A percentile compares a stretch with the other conserved stretches of the same genome.
These are phyloP conservation scores for Hordeum pubiflorum DNA, from an alignment of 202 grass and related monocot genomes.

Conservation along the genomic window DNA sequence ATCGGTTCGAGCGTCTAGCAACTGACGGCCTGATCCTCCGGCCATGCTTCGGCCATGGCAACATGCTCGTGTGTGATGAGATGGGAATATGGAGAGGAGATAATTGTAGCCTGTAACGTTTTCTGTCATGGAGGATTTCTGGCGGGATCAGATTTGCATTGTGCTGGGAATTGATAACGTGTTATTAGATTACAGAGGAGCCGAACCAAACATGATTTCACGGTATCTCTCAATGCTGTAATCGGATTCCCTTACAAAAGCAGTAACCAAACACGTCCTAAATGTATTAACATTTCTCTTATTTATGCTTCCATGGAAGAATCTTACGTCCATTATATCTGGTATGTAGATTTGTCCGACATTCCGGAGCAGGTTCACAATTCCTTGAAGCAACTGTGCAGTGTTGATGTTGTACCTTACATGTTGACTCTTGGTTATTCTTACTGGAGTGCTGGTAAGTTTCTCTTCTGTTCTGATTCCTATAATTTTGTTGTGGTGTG, in stretches of 20 bases:
- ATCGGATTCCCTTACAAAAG: too few species aligned
- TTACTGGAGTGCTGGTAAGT: slow-evolving; percentile 81
- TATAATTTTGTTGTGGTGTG: background rate
- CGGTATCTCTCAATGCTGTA: too few species aligned
- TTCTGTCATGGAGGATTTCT: too few species aligned
- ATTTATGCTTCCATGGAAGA: background rate
- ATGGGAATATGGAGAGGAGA: too few species aligned
- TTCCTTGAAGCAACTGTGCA: slow-evolving; percentile 73
- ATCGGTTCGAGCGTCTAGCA: slow-evolving; percentile 51
- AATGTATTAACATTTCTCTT: background rate
- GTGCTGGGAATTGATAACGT: too few species aligned
- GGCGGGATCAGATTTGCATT: too few species aligned
- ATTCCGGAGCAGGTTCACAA: slow-evolving; percentile 49
- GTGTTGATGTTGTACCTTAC: slow-evolving; percentile 65
- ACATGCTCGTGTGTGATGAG: too few species aligned
- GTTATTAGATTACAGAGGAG: too few species aligned
- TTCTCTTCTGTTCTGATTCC: slow-evolving; percentile 15
- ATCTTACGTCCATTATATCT: slow-evolving; percentile 11
- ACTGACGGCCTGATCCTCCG: slow-evolving; percentile 62
- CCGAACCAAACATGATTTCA: too few species aligned
- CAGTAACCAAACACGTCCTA: too few species aligned
- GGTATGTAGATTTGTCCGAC: slow-evolving; percentile 66
- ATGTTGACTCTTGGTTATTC: slow-evolving; percentile 83
- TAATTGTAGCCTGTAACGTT: too few species aligned
- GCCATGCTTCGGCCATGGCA: slow-evolving; percentile 47